A percentile compares a stretch with the other conserved stretches of the same genome.
These are phyloP conservation scores for Ophiostoma ips DNA, from an alignment of 2,329 filamentous ascomycete species.

Conservation along the genomic window DNA sequence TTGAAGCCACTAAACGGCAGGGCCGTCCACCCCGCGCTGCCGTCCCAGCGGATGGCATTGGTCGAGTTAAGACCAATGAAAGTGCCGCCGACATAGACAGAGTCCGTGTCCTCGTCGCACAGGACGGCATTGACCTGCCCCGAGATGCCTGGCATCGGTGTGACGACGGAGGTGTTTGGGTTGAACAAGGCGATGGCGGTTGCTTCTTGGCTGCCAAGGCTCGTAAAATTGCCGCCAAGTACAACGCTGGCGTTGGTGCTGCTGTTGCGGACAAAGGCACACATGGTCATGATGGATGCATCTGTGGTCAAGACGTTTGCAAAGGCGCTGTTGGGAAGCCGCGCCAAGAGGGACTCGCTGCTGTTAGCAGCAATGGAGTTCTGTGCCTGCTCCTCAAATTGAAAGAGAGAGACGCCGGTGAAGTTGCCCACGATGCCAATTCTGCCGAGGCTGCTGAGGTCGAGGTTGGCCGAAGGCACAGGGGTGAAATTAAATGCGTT, in stretches of 20 bases:
- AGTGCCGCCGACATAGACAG: constrained; percentile 82
- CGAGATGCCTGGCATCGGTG: constrained; percentile 63
- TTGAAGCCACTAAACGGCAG: constrained; percentile 92
- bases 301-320: constrained; percentile 62
- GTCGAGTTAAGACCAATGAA: constrained; percentile 71
- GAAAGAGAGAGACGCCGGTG: constrained; percentile 77
- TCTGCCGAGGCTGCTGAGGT: constrained; percentile 63
- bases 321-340: constrained; percentile 76
- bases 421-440: constrained; percentile 84
- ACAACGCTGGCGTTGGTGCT: constrained; percentile 61
- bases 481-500: constrained; percentile 44
- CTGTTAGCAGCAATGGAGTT: constrained; percentile 55
- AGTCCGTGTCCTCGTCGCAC: constrained; percentile 63
- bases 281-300: constrained; percentile 80
- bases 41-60: constrained; percentile 76
- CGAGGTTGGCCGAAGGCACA: constrained; percentile 57
- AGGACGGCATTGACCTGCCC: constrained; percentile 71
- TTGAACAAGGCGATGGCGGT: constrained; percentile 73
- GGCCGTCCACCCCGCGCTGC: constrained; percentile 55
- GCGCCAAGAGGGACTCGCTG: constrained; percentile 65
- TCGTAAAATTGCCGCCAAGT: constrained; percentile 91
- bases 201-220: constrained; percentile 61
- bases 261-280: constrained; percentile 54
- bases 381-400: constrained; percentile 69
- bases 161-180: constrained; percentile 53